Percentiles rank a stretch among this genome's conserved stretches.
These are phyloP conservation scores for Plasmodium gonderi DNA, from an alignment of 169 alveolate species.

Conservation along the genomic window DNA sequence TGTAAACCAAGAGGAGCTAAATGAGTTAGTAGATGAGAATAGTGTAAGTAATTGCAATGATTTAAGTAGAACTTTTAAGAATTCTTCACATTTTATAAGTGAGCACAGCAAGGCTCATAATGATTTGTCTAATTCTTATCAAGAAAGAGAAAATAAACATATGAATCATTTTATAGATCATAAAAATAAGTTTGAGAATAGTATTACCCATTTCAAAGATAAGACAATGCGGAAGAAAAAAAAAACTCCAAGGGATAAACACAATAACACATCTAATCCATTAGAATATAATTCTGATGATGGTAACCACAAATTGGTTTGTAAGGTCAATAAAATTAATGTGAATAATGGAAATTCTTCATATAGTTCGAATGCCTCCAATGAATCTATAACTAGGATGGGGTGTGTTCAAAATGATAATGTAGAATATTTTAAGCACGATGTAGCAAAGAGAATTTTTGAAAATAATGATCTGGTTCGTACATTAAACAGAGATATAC, in stretches of 20 bases:
- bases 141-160: not conserved
- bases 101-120: not conserved
- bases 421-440: not conserved
- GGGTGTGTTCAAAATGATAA: not conserved
- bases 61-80: not conserved
- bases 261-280: not conserved
- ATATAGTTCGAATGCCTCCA: not conserved
- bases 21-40: not conserved
- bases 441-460: conserved; percentile 16
- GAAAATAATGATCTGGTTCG: not conserved
- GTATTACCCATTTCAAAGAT: not conserved
- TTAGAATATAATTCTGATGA: not conserved
- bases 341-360: not conserved
- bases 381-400: not conserved
- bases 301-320: not conserved
- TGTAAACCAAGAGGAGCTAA: not conserved
- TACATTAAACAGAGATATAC: not conserved
- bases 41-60: not conserved
- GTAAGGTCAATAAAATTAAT: not conserved
- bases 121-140: not conserved
- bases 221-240: not conserved
- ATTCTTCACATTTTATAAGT: not conserved
- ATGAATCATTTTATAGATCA: not conserved
- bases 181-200: not conserved
- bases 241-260: not conserved